Evolutionary conservation across 352 stramenopile species (phyloP), one percentile per base, ranked within the genome.

Genomic region (Aphanomyces cochlioides): DNA sequence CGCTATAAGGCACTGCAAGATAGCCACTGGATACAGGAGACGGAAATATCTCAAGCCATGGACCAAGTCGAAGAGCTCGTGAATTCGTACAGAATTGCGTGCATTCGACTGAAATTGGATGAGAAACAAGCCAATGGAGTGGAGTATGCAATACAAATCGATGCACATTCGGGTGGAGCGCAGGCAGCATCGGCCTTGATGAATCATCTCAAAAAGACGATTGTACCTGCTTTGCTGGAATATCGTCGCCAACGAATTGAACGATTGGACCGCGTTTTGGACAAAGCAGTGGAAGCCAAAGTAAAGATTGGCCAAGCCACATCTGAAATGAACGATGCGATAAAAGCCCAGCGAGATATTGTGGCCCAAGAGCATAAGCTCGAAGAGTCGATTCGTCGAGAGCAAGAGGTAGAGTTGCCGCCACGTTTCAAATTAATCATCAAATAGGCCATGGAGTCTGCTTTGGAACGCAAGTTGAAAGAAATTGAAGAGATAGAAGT

Each of bases 91-190:
- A 90, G 90, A 48, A 66, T 75, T 43, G 86, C 80, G 38, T 87
- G 88, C 17, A 85, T 78, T 21, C 72, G 84, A 53, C 82, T 99
- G 56, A 92, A 96, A 69, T 79, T 98, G 28, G 64, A 98, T 65
- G 83, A 85, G 47, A 95, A 96, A 56, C 90, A 97, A 74, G 80
- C 85, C 34, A 70, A 82, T 19, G 81, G 84, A 1, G 77, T 91
- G 15, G 81, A 96, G 74, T 95, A 89, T 50, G 75, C 77, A 38
- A 87, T 96, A 21, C 77, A 81, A 40, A 77, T 93, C 39, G 82
- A 95, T 66, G 77, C 78, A 8, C 73, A 83, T 41, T 78, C 83
- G 12, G 82, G 86, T 7, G 84, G 83, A n/a, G 78, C 88, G 7
- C 72, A 81, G 19, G 82, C 82, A 7, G 81, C 87, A 5, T 71